Evolutionary conservation across 148 eudicot species (phyloP).

Genomic region (Rhododendron molle): DNA sequence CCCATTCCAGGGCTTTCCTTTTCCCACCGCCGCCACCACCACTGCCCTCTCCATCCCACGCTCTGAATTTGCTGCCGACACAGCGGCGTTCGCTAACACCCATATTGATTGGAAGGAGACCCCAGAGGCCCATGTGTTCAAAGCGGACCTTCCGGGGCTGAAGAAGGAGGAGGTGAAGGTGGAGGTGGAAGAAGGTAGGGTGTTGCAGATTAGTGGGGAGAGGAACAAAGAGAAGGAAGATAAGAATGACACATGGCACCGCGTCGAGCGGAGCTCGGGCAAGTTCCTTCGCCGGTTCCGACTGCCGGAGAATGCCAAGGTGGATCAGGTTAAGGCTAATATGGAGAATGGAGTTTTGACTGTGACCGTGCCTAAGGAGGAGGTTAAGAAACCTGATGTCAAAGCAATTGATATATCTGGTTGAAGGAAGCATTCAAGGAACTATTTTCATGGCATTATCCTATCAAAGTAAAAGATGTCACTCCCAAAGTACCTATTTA

Average conservation of each 20-base stretch:
- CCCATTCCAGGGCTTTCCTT: neutral
- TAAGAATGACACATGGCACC: neutral
- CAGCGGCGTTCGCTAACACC: neutral
- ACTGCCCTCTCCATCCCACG: neutral
- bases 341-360: neutral
- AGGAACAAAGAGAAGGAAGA: neutral
- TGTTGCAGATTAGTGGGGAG: neutral
- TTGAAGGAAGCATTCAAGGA: neutral
- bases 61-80: neutral
- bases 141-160: neutral
- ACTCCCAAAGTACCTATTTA: neutral
- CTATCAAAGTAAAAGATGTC: neutral
- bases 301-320: conserved; percentile 4
- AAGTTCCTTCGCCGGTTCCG: neutral
- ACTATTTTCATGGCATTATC: neutral
- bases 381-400: neutral
- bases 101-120: neutral
- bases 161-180: conserved; percentile 1
- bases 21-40: neutral
- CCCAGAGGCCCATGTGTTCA: neutral
- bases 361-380: neutral
- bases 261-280: neutral
- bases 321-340: neutral
- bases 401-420: neutral
- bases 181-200: conserved; percentile 1